Conservation (phyloP, 495 filamentous ascomycete species). For the Penicillium verhagenii region DNA sequence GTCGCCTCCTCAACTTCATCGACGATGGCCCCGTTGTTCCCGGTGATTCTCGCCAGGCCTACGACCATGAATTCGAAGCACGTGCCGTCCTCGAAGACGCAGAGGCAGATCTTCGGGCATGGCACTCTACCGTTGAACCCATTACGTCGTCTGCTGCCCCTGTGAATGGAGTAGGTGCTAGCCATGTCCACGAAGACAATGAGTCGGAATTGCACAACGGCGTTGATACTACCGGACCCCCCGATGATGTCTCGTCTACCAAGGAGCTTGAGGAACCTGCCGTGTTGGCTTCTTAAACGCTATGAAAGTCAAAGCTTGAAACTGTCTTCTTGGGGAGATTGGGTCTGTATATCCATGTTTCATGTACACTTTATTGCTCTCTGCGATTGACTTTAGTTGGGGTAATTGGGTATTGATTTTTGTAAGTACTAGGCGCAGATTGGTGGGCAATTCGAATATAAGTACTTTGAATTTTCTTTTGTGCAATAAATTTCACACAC, state of each 20-base stretch:
- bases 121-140: slow-evolving; percentile 45
- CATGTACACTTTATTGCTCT: neutral
- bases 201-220: slow-evolving; percentile 4
- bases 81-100: slow-evolving; percentile 88
- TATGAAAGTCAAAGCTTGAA: neutral
- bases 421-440: neutral
- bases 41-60: slow-evolving; percentile 69
- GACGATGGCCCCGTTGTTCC: slow-evolving; percentile 90
- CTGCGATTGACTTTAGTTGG: neutral
- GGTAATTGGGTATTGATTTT: neutral
- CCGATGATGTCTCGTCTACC: slow-evolving; percentile 9
- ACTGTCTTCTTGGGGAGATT: neutral
- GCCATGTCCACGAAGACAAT: neutral
- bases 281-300: neutral
- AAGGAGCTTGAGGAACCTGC: neutral
- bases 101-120: slow-evolving; percentile 79
- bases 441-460: neutral
- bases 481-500: too few relatives aligned
- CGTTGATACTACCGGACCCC: neutral
- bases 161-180: neutral
- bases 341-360: neutral
- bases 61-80: slow-evolving; percentile 61
- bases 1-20: slow-evolving; percentile 79
- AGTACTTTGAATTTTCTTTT: neutral
- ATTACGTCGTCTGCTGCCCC: slow-evolving; percentile 9